Evolutionary conservation across 371 early-diverging fungal species (phyloP).

Genomic region (Apophysomyces variabilis): DNA sequence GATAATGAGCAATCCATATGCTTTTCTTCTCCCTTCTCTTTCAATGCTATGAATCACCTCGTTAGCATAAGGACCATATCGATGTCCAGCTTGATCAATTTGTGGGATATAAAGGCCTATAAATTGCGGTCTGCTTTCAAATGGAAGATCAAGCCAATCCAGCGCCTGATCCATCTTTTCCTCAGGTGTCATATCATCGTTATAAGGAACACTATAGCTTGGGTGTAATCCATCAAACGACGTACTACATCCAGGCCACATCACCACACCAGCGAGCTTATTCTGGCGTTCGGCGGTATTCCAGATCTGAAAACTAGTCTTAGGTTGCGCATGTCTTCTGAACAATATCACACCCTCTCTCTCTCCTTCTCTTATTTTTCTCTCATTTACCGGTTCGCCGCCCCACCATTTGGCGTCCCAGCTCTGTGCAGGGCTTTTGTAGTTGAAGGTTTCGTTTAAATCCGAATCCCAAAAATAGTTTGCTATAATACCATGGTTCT

Average conservation of each 20-base stretch:
- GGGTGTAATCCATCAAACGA: slow-evolving; percentile 56
- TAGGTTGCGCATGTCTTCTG: not conserved
- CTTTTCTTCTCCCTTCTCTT: slow-evolving; percentile 10
- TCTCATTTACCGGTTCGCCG: slow-evolving; percentile 79
- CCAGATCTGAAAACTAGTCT: slow-evolving; percentile 70
- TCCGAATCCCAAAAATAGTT: slow-evolving; percentile 86
- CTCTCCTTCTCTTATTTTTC: not conserved
- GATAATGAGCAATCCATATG: not conserved
- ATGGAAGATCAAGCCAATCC: slow-evolving; percentile 81
- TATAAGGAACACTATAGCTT: slow-evolving; percentile 66
- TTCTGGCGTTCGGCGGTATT: slow-evolving; percentile 80
- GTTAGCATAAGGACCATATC: slow-evolving; percentile 75
- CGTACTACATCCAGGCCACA: slow-evolving; percentile 91
- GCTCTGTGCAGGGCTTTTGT: slow-evolving; percentile 67
- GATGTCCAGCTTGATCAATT: slow-evolving; percentile 86
- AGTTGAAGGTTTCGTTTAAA: slow-evolving; percentile 80
- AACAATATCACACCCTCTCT: not conserved
- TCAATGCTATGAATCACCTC: slow-evolving; percentile 30
- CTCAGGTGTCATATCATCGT: slow-evolving; percentile 48
- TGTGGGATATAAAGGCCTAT: slow-evolving; percentile 82
- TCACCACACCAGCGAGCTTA: slow-evolving; percentile 70
- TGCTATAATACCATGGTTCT: slow-evolving; percentile 90
- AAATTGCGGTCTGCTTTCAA: slow-evolving; percentile 73
- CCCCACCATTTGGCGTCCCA: slow-evolving; percentile 86
- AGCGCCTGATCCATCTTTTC: slow-evolving; percentile 71